phyloP scores from a whole-genome alignment of 495 filamentous ascomycete genomes.

The Mycothermus thermophilus region DNA sequence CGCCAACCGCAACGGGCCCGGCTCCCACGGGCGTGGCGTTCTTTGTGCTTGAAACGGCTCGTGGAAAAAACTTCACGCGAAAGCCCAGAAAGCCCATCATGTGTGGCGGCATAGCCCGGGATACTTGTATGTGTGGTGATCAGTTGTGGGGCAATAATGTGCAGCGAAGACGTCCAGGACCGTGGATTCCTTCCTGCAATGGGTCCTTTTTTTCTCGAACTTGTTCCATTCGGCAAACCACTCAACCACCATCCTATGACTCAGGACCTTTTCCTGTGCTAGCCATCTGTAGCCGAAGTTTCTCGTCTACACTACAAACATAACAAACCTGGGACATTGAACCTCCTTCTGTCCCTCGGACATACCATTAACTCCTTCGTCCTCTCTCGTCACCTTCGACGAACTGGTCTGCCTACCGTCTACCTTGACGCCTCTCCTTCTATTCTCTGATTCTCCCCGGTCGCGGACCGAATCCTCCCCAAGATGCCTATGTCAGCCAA shows the following conservation, averaged over 20 bases:
- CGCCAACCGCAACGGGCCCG: no score
- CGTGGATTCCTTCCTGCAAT: no score
- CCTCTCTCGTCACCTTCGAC: background rate
- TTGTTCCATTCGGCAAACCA: background rate
- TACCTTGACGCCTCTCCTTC: no score
- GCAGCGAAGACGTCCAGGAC: no score
- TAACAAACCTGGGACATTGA: background rate
- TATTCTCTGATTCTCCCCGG: background rate
- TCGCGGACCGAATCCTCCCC: background rate
- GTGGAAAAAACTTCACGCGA: no score
- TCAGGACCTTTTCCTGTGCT: slow-evolving; percentile 2
- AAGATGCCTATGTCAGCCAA: slow-evolving; percentile 27
- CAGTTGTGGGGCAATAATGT: no score
- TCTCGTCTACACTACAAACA: background rate
- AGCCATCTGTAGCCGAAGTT: slow-evolving; percentile 2
- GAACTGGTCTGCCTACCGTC: no score
- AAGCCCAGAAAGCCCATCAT: no score
- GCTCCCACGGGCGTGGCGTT: no score
- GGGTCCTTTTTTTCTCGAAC: slow-evolving; percentile 6
- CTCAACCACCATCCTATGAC: slow-evolving; percentile 17
- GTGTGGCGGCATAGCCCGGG: no score
- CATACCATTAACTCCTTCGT: background rate
- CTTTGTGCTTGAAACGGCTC: no score
- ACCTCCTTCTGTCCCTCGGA: background rate
- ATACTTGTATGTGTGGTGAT: no score